Percentiles rank a stretch among this genome's conserved stretches.
Evolutionary conservation across 768 basidiomycete genomes (phyloP).

Genomic region (Guyanaporus albipodus): DNA sequence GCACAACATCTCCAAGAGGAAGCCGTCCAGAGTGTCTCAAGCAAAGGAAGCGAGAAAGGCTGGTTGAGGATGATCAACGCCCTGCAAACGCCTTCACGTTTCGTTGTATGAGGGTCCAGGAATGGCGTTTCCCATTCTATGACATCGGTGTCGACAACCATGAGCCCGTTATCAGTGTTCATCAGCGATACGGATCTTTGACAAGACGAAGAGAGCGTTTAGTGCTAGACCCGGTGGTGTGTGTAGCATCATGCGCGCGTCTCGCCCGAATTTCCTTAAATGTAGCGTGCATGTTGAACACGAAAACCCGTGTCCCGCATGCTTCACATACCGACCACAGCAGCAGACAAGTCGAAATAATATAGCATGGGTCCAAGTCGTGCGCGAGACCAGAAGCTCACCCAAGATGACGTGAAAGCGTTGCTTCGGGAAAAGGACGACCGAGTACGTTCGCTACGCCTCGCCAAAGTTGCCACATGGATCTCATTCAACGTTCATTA

Average conservation of each 20-base stretch:
- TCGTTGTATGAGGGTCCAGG: conserved; percentile 16
- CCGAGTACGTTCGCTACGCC: conserved; percentile 12
- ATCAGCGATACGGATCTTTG: too few species aligned
- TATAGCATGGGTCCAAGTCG: conserved; percentile 25
- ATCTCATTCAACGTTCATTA: background rate
- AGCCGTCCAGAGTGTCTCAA: conserved; percentile 56
- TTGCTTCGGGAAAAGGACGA: conserved; percentile 26
- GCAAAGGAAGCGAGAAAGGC: conserved; percentile 63
- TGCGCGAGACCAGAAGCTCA: conserved; percentile 13
- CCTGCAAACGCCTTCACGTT: conserved; percentile 16
- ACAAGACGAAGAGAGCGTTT: too few species aligned
- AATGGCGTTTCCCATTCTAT: conserved; percentile 26
- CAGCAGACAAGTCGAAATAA: background rate
- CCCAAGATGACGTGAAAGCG: conserved; percentile 18
- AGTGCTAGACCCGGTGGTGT: too few species aligned
- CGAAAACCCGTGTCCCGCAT: conserved; percentile 2
- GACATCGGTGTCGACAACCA: conserved; percentile 2
- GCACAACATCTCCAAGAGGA: conserved; percentile 64
- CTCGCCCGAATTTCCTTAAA: conserved; percentile 15
- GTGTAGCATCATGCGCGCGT: background rate
- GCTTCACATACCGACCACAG: conserved; percentile 4
- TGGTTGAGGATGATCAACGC: conserved; percentile 91
- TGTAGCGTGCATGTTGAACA: conserved; percentile 14
- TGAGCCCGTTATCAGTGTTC: background rate
- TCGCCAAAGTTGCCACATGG: background rate